These are phyloP conservation scores for Diaporthe longicolla DNA, from an alignment of 2,329 filamentous ascomycete genomes.

Conservation along the genomic window DNA sequence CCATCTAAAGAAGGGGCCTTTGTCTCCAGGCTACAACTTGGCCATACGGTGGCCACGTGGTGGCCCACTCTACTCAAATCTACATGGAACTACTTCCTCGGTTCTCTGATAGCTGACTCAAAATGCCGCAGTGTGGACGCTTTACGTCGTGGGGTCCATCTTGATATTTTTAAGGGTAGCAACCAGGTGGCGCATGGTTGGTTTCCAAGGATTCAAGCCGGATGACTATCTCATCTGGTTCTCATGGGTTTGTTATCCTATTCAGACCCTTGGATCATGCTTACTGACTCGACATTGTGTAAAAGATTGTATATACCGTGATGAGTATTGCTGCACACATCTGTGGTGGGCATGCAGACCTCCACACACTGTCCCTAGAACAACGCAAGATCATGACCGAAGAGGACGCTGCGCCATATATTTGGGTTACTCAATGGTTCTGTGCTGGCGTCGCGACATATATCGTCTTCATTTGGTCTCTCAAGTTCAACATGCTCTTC, in stretches of 20 bases:
- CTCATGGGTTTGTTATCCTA: slow-evolving; percentile 46
- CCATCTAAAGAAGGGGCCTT: background rate
- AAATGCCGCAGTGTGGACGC: slow-evolving; percentile 49
- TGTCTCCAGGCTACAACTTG: background rate
- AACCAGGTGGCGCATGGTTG: slow-evolving; percentile 52
- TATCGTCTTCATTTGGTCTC: slow-evolving; percentile 54
- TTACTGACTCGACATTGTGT: slow-evolving; percentile 43
- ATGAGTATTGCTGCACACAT: slow-evolving; percentile 34
- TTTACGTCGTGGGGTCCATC: slow-evolving; percentile 52
- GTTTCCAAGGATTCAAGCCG: slow-evolving; percentile 49
- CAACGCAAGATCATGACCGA: slow-evolving; percentile 50
- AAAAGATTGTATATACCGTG: slow-evolving; percentile 46
- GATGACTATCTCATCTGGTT: slow-evolving; percentile 54
- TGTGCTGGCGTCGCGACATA: slow-evolving; percentile 53
- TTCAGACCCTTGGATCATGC: too few species aligned
- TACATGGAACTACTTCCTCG: background rate
- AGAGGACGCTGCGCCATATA: slow-evolving; percentile 48
- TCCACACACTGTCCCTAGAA: slow-evolving; percentile 50
- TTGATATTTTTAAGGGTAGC: slow-evolving; percentile 52
- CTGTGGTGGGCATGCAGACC: slow-evolving; percentile 41
- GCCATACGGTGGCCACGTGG: background rate
- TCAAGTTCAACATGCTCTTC: slow-evolving; percentile 59
- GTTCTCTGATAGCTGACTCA: background rate
- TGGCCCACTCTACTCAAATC: background rate
- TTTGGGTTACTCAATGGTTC: slow-evolving; percentile 54